Base-by-base conservation (phyloP, 2,329 filamentous ascomycete genomes). In the Lecanoromycetidae sp. region DNA sequence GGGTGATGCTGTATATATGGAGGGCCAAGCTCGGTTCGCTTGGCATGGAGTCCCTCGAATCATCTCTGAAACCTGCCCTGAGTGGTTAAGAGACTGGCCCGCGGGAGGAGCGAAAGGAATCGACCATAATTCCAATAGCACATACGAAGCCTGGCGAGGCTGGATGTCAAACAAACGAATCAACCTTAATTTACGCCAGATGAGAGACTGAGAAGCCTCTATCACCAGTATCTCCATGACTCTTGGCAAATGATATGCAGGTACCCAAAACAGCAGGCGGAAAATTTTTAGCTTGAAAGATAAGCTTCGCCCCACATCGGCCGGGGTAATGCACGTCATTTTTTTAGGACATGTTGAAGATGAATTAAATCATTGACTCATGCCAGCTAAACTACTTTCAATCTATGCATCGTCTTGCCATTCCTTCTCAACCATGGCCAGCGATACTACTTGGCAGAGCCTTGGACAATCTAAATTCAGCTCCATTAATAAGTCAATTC, bases 41-140 rank as follows among this genome's bases (percentile, higher is more conserved):
- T 96, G 90, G 90, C 91, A 96, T 66, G 88, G 85, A 10, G 87
- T 96, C 10, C 88, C 91, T 5, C 91, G 88, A 61, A 82, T 96
- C 10, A 60, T 95, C 29, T 74, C 78, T 38, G 76, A 69, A 1
- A 94, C 86, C 0, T 96, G 88, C 63, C 90, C 90, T 0, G 67
- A 67, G 0, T 84, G 80, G 63, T 63, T 96, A 41, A 66, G 71
- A 48, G 69, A 82, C 34, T 96, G 88, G 88, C 88, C 88, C 7
- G 69, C 63, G 8, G 49, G 41, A 26, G 23, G 15, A 5, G 12
- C 33, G 9, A 17, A 5, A 20, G 44, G 22, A 12, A 17, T 17
- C 51, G 67, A 66, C n/a, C 51, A 55, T 26, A 49, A 54, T 15
- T 50, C 13, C n/a, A 25, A 22, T 13, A 54, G 4, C 69, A 63